Conservation (phyloP, 1,139 yeast genomes). For the Hyphopichia wangnamkhiaoensis region DNA sequence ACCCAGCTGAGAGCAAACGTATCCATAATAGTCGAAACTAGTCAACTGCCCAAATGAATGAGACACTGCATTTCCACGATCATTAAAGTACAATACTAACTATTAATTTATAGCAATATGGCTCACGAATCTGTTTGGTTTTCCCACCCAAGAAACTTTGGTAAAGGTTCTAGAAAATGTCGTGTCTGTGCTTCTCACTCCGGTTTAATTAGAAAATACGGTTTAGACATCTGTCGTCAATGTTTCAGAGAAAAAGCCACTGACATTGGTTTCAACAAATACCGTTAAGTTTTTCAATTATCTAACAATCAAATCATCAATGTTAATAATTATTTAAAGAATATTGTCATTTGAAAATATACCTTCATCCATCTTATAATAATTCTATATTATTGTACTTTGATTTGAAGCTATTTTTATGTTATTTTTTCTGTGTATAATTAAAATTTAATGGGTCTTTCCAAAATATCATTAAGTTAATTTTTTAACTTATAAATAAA, state of each 20-base stretch:
- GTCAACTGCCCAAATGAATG: neutral
- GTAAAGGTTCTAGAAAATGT: constrained; percentile 99
- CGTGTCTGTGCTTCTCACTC: constrained; percentile 99
- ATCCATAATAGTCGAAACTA: neutral
- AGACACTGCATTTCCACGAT: no score
- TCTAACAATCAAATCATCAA: neutral
- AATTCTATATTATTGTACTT: no score
- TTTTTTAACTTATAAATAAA: no score
- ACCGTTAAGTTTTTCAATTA: constrained; percentile 63
- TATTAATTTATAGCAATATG: constrained; percentile 58
- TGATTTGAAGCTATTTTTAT: neutral
- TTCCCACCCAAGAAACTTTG: constrained; percentile 99
- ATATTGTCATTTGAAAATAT: no score
- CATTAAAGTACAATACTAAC: constrained; percentile 27
- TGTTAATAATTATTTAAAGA: no score
- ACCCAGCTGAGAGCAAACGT: no score
- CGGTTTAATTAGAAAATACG: constrained; percentile 99
- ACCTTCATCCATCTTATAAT: no score
- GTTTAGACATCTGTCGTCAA: constrained; percentile 99
- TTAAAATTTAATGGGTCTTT: constrained; percentile 6
- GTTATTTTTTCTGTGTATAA: constrained; percentile 5
- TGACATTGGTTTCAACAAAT: constrained; percentile 99
- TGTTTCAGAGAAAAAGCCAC: constrained; percentile 99
- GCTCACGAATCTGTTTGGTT: constrained; percentile 99
- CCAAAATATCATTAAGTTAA: no score